Evolutionary conservation across 441 rosid species (phyloP).

Genomic region (Euphorbia schlechtendalii): DNA sequence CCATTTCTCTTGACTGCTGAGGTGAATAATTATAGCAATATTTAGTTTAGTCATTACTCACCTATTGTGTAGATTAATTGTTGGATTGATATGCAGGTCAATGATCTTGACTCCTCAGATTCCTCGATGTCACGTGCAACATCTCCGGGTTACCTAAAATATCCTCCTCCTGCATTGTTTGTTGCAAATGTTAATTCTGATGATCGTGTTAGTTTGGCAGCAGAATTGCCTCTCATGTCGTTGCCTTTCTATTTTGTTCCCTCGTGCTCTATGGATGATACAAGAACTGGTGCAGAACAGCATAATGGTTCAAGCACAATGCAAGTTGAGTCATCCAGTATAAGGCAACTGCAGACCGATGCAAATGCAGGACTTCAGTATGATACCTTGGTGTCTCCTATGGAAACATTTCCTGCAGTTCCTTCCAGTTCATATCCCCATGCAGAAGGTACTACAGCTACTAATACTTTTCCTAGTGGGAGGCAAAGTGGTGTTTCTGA

Average conservation of each 20-base stretch:
- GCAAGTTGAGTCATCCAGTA: slow-evolving; percentile 36
- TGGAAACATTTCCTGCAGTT: slow-evolving; percentile 38
- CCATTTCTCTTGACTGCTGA: slow-evolving; percentile 92
- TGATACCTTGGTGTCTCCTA: slow-evolving; percentile 38
- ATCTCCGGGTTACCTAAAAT: slow-evolving; percentile 62
- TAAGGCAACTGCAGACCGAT: slow-evolving; percentile 43
- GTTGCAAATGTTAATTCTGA: slow-evolving; percentile 51
- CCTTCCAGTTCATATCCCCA: slow-evolving; percentile 36
- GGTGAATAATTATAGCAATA: slow-evolving; percentile 40
- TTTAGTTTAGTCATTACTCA: slow-evolving; percentile 21
- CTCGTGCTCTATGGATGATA: slow-evolving; percentile 40
- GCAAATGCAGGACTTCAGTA: slow-evolving; percentile 43
- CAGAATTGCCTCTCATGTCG: slow-evolving; percentile 58
- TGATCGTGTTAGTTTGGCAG: slow-evolving; percentile 39
- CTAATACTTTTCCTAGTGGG: slow-evolving; percentile 32
- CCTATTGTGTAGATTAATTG: slow-evolving; percentile 33
- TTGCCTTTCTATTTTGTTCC: slow-evolving; percentile 47
- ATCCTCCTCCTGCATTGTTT: slow-evolving; percentile 72
- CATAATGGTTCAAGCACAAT: slow-evolving; percentile 34
- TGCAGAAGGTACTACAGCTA: slow-evolving; percentile 33
- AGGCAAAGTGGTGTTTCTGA: slow-evolving; percentile 37
- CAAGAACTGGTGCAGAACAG: slow-evolving; percentile 39
- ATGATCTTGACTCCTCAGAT: slow-evolving; percentile 83
- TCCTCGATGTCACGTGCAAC: slow-evolving; percentile 72
- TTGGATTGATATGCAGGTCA: slow-evolving; percentile 73